These are phyloP conservation scores for Iris macrosiphon DNA, from an alignment of 106 monocot genomes.

Conservation along the genomic window DNA sequence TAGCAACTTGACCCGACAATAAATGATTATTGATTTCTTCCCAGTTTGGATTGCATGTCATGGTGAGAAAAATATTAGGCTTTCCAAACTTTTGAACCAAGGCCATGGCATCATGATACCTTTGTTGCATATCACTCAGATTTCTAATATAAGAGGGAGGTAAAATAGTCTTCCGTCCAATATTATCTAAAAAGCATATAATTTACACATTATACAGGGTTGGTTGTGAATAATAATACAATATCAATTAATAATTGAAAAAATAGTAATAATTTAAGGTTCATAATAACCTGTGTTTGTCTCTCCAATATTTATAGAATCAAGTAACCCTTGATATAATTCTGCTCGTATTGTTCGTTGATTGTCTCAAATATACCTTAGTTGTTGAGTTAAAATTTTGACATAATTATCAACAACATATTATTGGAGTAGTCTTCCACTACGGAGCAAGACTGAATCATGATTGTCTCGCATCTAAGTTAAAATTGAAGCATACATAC, in stretches of 20 bases:
- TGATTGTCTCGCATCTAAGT: neutral
- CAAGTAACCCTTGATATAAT: neutral
- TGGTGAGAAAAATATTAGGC: neutral
- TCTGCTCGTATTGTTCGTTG: neutral
- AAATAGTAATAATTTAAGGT: neutral
- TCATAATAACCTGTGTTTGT: neutral
- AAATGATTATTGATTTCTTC: neutral
- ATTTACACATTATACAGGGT: neutral
- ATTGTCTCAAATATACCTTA: neutral
- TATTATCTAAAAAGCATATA: neutral
- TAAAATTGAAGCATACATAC: neutral
- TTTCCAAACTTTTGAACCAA: neutral
- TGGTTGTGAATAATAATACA: neutral
- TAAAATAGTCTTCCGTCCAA: neutral
- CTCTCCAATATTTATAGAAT: neutral
- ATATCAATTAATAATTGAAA: neutral
- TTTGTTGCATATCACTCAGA: neutral
- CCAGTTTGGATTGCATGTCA: neutral
- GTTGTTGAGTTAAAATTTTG: neutral
- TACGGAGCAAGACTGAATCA: neutral
- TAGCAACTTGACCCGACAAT: neutral
- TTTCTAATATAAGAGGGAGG: neutral
- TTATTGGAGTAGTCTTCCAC: neutral
- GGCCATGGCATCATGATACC: neutral
- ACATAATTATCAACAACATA: slow-evolving; percentile 1